A percentile compares a stretch with the other conserved stretches of the same genome.
Conservation (phyloP, 140 eudicot genomes). For the Senecio squalidus region DNA sequence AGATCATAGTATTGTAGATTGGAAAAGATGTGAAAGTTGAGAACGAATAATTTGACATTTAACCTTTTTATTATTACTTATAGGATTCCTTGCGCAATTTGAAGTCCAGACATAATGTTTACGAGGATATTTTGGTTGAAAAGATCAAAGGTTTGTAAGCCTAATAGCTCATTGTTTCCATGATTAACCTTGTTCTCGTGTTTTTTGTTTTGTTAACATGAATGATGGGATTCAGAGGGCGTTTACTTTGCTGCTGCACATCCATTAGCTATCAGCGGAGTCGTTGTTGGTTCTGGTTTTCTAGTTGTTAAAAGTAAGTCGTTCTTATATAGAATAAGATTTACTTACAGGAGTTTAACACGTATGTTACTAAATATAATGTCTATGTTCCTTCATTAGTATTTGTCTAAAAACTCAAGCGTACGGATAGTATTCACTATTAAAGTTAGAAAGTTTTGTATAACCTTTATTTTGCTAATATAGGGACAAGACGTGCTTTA, state of each 20-base stretch:
- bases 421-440: neutral
- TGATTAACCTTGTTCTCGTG: neutral
- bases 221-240: neutral
- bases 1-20: too few species aligned
- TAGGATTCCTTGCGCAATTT: neutral
- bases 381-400: neutral
- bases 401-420: neutral
- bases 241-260: neutral
- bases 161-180: neutral
- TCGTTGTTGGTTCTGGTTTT: neutral
- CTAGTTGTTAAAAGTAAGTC: neutral
- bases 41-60: neutral
- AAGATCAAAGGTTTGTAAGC: neutral
- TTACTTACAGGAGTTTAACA: too few species aligned
- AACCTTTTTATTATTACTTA: too few species aligned
- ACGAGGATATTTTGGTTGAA: neutral
- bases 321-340: neutral
- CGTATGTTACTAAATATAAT: neutral
- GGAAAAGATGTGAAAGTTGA: too few species aligned
- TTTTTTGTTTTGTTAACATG: neutral
- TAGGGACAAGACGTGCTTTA: constrained; percentile 64
- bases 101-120: neutral
- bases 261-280: neutral
- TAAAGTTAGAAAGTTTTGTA: neutral
- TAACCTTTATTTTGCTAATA: neutral